Base-by-base conservation (phyloP, 2,329 filamentous ascomycete species). In the Akanthomyces lecanii region DNA sequence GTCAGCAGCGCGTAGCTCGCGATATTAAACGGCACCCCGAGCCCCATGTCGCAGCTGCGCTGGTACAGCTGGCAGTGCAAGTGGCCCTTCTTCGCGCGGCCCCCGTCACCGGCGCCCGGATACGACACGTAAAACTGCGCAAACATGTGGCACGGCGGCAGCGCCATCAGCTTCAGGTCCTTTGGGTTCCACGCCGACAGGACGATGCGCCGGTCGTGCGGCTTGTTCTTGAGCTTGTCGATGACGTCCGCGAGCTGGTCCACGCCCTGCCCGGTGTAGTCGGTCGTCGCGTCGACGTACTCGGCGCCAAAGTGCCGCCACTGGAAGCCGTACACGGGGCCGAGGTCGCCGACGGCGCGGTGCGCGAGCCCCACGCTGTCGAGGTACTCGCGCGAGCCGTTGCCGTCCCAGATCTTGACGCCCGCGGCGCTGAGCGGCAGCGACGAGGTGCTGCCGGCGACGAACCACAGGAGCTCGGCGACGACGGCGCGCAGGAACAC, bases 391-490 rank as follows among this genome's bases (percentile, higher is more conserved):
- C 95, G 90, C 53, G 89, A 92, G 50, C 94, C 95, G 73, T 99
- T 99, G 70, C 93, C 94, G 74, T 99, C 95, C 95, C 95, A 99
- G 74, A 99, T 99, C 77, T 96, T 96, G 71, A 99, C 88, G 36
- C 92, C 92, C 1, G 88, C 87, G 14, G 88, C 87, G 64, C 86
- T 88, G 3, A 99, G 86, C 0, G 92, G 81, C 4, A 86, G 78
- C 1, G 91, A 93, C 0, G 91, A 92, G 3, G 95, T 99, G 71
- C 81, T 86, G 71, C 92, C 95, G 51, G 87, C 85, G 68, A 99
- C 83, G 77, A 99, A 99, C 95, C 95, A 99, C 65, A 99, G 88
- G 1, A 99, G 88, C 77, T 99, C 95, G 67, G 88, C 90, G 66
- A 98, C 82, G 56, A 99, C 90, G 70, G 93, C 94, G 65, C 91